Percentiles rank a stretch among this genome's conserved stretches.
Evolutionary conservation across 192 early-diverging fungal genomes (phyloP).

Genomic region (Dissophora ornata): DNA sequence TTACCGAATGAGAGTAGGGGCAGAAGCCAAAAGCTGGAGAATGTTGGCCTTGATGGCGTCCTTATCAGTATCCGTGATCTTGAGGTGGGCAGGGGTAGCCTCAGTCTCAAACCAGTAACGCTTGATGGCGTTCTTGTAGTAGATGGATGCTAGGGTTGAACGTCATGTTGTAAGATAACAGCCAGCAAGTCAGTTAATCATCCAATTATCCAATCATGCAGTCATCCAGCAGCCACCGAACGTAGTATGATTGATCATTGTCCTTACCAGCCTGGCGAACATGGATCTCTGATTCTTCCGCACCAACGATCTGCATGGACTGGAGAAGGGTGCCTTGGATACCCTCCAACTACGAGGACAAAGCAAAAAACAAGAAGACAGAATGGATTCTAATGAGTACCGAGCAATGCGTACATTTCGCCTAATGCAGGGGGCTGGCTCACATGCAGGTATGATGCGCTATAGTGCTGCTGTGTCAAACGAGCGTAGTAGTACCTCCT

Average conservation of each 20-base stretch:
- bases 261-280: constrained; percentile 68
- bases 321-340: constrained; percentile 47
- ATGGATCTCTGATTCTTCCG: constrained; percentile 63
- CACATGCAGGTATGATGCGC: too few relatives aligned
- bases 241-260: too few relatives aligned
- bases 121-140: constrained; percentile 53
- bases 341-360: constrained; percentile 28
- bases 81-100: constrained; percentile 38
- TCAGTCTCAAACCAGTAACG: constrained; percentile 53
- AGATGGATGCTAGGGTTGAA: constrained; percentile 54
- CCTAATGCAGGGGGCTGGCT: neutral
- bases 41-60: constrained; percentile 48
- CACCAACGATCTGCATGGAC: constrained; percentile 65
- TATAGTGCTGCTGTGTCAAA: too few relatives aligned
- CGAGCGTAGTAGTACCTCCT: too few relatives aligned
- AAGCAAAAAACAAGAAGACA: neutral
- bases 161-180: too few relatives aligned
- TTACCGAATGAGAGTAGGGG: constrained; percentile 47
- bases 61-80: constrained; percentile 46
- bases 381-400: too few relatives aligned
- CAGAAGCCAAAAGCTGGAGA: constrained; percentile 43
- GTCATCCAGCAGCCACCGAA: too few relatives aligned
- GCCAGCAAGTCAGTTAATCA: too few relatives aligned
- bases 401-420: too few relatives aligned
- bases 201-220: too few relatives aligned